These are phyloP conservation scores for Pyrenula aspistea DNA, from an alignment of 495 filamentous ascomycete genomes.

Conservation along the genomic window DNA sequence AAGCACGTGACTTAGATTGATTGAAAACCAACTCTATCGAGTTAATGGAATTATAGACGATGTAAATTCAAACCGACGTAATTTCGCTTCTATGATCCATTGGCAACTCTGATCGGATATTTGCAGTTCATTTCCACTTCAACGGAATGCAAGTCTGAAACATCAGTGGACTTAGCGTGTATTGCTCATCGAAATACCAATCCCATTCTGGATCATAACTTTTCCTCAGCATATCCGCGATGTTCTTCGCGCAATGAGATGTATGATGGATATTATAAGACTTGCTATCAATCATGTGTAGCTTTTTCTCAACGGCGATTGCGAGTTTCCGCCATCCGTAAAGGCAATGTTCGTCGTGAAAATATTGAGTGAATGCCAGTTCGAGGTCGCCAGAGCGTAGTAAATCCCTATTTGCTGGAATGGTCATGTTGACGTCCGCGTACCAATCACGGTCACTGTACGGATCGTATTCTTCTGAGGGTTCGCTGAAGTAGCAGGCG, in stretches of 20 bases:
- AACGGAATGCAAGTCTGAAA: slow-evolving; percentile 1
- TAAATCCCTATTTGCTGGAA: slow-evolving; percentile 1
- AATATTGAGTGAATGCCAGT: slow-evolving; percentile 1
- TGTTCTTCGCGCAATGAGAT: slow-evolving; percentile 1
- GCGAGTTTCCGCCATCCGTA: slow-evolving; percentile 1
- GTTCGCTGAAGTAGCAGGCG: slow-evolving; percentile 3
- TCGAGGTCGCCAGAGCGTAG: slow-evolving; percentile 1
- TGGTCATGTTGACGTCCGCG: slow-evolving; percentile 1
- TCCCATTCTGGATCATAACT: neutral
- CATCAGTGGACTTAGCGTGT: slow-evolving; percentile 1
- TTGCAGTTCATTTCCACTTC: slow-evolving; percentile 51
- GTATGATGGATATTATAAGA: slow-evolving; percentile 4
- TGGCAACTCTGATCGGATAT: slow-evolving; percentile 30
- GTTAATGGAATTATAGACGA: neutral
- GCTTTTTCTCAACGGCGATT: neutral
- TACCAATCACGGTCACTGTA: slow-evolving; percentile 1
- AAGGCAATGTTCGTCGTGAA: slow-evolving; percentile 2
- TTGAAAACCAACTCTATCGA: neutral
- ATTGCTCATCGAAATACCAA: neutral
- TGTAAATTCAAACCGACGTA: neutral
- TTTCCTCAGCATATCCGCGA: neutral
- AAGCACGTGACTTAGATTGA: neutral
- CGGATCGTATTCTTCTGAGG: slow-evolving; percentile 1
- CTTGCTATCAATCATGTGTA: slow-evolving; percentile 1
- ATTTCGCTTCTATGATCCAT: neutral